phyloP scores from a whole-genome alignment of 1,284 basidiomycete species.

The Termitomyces sp. region DNA sequence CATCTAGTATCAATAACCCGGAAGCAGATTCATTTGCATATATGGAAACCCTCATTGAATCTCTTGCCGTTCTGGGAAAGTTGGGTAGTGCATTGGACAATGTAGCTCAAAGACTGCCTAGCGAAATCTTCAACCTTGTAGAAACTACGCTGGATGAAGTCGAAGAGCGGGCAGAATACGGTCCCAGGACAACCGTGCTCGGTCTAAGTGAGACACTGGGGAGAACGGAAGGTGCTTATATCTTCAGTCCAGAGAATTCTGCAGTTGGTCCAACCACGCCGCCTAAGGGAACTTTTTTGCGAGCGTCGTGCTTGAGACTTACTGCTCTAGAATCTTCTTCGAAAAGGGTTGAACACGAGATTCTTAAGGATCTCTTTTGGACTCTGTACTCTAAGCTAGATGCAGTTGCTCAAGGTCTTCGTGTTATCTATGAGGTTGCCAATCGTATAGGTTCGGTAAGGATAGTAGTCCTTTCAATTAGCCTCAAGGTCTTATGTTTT shows the following conservation, averaged over 20 bases:
- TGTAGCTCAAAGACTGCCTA: constrained; percentile 77
- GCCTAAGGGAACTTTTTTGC: constrained; percentile 29
- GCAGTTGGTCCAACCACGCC: constrained; percentile 19
- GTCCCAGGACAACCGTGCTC: constrained; percentile 50
- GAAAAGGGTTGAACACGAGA: constrained; percentile 76
- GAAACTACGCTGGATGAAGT: constrained; percentile 90
- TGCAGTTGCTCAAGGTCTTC: constrained; percentile 90
- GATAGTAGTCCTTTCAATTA: constrained; percentile 12
- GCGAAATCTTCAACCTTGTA: constrained; percentile 84
- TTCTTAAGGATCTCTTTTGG: constrained; percentile 95
- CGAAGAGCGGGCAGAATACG: constrained; percentile 78
- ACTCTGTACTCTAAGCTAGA: constrained; percentile 95
- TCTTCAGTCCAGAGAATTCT: constrained; percentile 38
- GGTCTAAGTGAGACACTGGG: constrained; percentile 27
- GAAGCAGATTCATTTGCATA: constrained; percentile 93
- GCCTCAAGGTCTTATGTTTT: constrained; percentile 4
- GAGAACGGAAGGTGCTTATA: constrained; percentile 46
- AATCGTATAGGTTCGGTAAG: constrained; percentile 83
- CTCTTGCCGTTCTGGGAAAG: constrained; percentile 86
- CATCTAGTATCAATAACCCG: constrained; percentile 51
- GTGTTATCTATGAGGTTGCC: constrained; percentile 89
- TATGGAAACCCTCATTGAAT: constrained; percentile 91
- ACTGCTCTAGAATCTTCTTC: constrained; percentile 72
- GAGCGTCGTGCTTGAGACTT: constrained; percentile 57
- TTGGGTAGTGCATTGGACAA: constrained; percentile 83